These are phyloP conservation scores for Dacryopinax primogenitus DNA, from an alignment of 768 basidiomycete species.

Conservation along the genomic window DNA sequence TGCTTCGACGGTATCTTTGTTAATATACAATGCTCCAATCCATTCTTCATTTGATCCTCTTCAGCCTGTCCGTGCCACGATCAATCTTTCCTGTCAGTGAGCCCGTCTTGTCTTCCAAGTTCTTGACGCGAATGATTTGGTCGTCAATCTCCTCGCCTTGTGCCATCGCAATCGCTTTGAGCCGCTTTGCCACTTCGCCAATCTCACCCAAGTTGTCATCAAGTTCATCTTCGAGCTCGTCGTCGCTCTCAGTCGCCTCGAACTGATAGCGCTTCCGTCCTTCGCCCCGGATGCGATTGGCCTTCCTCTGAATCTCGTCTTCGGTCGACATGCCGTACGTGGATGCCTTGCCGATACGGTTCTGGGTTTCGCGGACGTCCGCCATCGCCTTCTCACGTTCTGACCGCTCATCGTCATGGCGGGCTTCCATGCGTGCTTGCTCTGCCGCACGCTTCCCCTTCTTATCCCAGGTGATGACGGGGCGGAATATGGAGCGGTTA, in stretches of 20 bases:
- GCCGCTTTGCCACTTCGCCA: slow-evolving; percentile 54
- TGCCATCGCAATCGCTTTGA: slow-evolving; percentile 64
- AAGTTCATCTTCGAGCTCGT: slow-evolving; percentile 87
- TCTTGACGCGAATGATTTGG: slow-evolving; percentile 70
- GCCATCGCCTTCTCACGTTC: slow-evolving; percentile 75
- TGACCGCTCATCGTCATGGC: slow-evolving; percentile 73
- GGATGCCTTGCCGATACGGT: slow-evolving; percentile 63
- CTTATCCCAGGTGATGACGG: slow-evolving; percentile 86
- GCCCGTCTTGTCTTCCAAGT: slow-evolving; percentile 66
- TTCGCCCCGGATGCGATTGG: slow-evolving; percentile 15
- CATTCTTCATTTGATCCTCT: slow-evolving; percentile 22
- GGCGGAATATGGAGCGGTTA: slow-evolving; percentile 89
- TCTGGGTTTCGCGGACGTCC: slow-evolving; percentile 78
- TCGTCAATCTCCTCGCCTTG: slow-evolving; percentile 81
- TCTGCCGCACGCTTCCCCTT: slow-evolving; percentile 76
- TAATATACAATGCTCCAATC: neutral
- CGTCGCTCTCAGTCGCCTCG: slow-evolving; percentile 78
- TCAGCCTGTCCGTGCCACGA: slow-evolving; percentile 70
- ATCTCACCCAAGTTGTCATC: slow-evolving; percentile 87
- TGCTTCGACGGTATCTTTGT: neutral
- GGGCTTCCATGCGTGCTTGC: slow-evolving; percentile 67
- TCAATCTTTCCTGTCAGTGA: slow-evolving; percentile 60
- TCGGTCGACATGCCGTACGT: slow-evolving; percentile 40
- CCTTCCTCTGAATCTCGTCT: slow-evolving; percentile 29
- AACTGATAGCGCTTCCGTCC: slow-evolving; percentile 74